phyloP scores from a whole-genome alignment of 768 basidiomycete species.

The Pisolithus sp. region DNA sequence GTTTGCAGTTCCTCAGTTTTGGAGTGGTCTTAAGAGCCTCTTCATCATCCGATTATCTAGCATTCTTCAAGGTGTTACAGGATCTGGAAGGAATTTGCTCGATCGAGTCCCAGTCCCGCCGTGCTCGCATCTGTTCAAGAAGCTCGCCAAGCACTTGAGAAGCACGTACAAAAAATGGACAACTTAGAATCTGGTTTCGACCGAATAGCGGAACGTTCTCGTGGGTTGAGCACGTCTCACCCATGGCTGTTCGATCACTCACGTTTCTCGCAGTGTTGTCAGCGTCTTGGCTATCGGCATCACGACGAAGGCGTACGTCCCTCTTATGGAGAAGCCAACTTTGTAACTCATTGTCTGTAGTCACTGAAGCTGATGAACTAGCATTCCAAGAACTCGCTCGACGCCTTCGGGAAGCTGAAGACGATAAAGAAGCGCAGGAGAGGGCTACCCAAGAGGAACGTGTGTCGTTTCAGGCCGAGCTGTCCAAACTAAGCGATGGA shows the following conservation, averaged over 20 bases:
- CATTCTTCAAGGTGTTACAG: constrained; percentile 52
- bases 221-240: constrained; percentile 37
- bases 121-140: constrained; percentile 55
- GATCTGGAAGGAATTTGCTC: constrained; percentile 58
- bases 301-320: constrained; percentile 65
- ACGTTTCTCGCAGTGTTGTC: constrained; percentile 56
- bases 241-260: not conserved
- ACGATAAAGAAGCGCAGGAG: constrained; percentile 53
- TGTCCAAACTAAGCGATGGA: constrained; percentile 44
- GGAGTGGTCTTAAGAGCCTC: not conserved
- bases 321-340: not conserved
- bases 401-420: constrained; percentile 56
- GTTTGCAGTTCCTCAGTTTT: constrained; percentile 13
- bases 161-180: constrained; percentile 73
- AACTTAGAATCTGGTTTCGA: constrained; percentile 76
- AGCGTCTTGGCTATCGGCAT: constrained; percentile 60
- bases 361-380: constrained; percentile 68
- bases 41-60: constrained; percentile 31
- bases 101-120: constrained; percentile 36
- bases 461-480: constrained; percentile 46
- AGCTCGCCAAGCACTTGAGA: constrained; percentile 57
- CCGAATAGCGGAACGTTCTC: constrained; percentile 75
- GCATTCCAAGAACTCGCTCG: constrained; percentile 67
- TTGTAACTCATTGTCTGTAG: constrained; percentile 30
- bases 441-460: constrained; percentile 54